Evolutionary conservation across 2,329 filamentous ascomycete species (phyloP), one percentile per base, ranked within the genome.

Genomic region (Rhexocercosporidium sp.): DNA sequence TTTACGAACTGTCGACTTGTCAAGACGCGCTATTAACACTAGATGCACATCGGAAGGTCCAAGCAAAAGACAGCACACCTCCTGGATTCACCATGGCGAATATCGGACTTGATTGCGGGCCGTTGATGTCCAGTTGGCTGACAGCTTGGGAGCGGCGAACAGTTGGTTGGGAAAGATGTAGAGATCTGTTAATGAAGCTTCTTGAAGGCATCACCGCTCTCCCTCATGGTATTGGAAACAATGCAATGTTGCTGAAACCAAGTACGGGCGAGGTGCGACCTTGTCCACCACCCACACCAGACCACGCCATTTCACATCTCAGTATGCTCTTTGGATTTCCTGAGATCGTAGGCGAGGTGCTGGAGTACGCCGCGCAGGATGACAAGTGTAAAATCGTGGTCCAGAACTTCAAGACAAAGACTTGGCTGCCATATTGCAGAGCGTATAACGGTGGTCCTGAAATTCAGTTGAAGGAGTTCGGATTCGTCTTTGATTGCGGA

Each of bases 21-120:
- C 85, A 87, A 37, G 77, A 83, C 70, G 84, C 85, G 0, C 87
- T 85, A 66, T 76, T 82, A 0, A 78, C 79, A 0, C 81, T 90
- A 1, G 87, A 90, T 65, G 83, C 86, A 1, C 79, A 84, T 29
- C 81, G 87, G 51, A 89, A 90, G 76, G 86, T 89, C 0, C 84
- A 86, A 12, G 82, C 78, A 18, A 83, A 86, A 59, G 80, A 81
- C 1, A 83, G 84, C 2, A 79, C 66, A 51, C 83, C 78, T 5
- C 79, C 67, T 18, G 59, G 41, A 5, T 63, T 63, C n/a, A 49
- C 61, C 0, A 63, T 63, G 61, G 31, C 61, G 14, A 63, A 63
- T 22, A 63, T 63, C 14, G 61, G 61, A 2, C 61, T 63, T 16
- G 61, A 63, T 27, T 63, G 61, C n/a, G 75, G 11, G 79, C 72